Conservation (phyloP, 768 basidiomycete species). For the Auriscalpium vulgare region DNA sequence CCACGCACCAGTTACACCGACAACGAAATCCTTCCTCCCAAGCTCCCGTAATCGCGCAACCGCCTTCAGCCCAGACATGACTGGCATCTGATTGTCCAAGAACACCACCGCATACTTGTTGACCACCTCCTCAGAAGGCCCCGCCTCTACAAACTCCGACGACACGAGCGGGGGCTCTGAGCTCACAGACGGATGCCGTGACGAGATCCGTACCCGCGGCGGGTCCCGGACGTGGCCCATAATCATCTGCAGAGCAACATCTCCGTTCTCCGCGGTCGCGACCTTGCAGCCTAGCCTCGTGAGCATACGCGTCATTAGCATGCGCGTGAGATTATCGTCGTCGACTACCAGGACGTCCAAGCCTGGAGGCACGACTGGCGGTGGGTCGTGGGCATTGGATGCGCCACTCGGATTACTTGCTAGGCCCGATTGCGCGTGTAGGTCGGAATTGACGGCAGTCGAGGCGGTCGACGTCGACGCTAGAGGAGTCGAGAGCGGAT, state of each 20-base stretch:
- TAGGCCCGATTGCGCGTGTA: no score
- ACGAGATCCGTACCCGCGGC: neutral
- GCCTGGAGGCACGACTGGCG: constrained; percentile 33
- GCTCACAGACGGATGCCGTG: constrained; percentile 17
- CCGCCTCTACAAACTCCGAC: constrained; percentile 2
- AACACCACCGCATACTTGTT: constrained; percentile 38
- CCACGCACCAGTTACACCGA: constrained; percentile 62
- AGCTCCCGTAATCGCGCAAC: constrained; percentile 56
- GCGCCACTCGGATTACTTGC: neutral
- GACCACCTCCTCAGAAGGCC: constrained; percentile 10
- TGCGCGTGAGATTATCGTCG: constrained; percentile 74
- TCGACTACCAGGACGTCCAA: constrained; percentile 74
- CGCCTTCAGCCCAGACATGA: constrained; percentile 66
- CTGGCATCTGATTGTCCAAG: constrained; percentile 76
- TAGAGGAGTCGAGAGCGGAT: neutral
- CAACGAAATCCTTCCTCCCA: constrained; percentile 70
- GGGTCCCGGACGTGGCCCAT: constrained; percentile 27
- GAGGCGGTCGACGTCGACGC: neutral
- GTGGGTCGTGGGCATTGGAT: neutral
- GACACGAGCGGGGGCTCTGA: constrained; percentile 25
- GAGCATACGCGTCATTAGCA: constrained; percentile 72
- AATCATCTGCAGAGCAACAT: constrained; percentile 67
- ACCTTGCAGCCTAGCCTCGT: constrained; percentile 73
- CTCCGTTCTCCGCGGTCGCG: constrained; percentile 79
- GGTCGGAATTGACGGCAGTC: neutral